Percentiles rank a stretch among this genome's conserved stretches.
phyloP scores from a whole-genome alignment of 352 stramenopile genomes.

The Globisporangium rhizosaccharum region DNA sequence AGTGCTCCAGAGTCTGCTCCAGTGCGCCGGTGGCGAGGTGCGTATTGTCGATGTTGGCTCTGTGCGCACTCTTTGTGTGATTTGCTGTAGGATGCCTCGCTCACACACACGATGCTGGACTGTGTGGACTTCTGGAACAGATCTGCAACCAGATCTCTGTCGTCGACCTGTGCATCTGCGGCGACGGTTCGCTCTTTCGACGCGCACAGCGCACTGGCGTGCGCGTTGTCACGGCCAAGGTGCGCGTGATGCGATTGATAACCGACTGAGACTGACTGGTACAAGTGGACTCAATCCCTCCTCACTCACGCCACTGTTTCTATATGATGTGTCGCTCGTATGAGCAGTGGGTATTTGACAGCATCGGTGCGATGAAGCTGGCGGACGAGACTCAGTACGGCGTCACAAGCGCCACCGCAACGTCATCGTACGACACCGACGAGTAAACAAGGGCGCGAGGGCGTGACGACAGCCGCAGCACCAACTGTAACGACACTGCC shows the following conservation, averaged over 20 bases:
- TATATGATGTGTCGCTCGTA: not conserved
- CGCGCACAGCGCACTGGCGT: conserved; percentile 50
- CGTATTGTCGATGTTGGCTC: not conserved
- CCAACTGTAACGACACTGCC: too few species aligned
- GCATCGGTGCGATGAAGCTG: conserved; percentile 61
- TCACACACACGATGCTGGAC: not conserved
- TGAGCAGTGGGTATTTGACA: conserved; percentile 68
- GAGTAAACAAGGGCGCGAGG: conserved; percentile 2
- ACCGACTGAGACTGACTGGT: too few species aligned
- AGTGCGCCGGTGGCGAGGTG: conserved; percentile 75
- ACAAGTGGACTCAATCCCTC: too few species aligned
- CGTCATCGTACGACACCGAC: conserved; percentile 1
- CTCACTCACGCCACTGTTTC: not conserved
- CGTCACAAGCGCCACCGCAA: not conserved
- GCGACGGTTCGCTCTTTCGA: conserved; percentile 53
- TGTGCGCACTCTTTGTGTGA: not conserved
- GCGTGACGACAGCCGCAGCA: too few species aligned
- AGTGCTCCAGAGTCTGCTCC: conserved; percentile 64
- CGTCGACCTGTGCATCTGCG: conserved; percentile 58
- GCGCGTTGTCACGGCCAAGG: conserved; percentile 61
- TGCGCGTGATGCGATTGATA: conserved; percentile 9
- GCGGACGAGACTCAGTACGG: conserved; percentile 35
- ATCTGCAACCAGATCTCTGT: conserved; percentile 74
- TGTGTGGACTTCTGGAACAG: conserved; percentile 16
- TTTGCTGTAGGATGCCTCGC: not conserved